A percentile compares a stretch with the other conserved stretches of the same genome.
These are phyloP conservation scores for Nothophoma quercina DNA, from an alignment of 2,329 filamentous ascomycete genomes.

Conservation along the genomic window DNA sequence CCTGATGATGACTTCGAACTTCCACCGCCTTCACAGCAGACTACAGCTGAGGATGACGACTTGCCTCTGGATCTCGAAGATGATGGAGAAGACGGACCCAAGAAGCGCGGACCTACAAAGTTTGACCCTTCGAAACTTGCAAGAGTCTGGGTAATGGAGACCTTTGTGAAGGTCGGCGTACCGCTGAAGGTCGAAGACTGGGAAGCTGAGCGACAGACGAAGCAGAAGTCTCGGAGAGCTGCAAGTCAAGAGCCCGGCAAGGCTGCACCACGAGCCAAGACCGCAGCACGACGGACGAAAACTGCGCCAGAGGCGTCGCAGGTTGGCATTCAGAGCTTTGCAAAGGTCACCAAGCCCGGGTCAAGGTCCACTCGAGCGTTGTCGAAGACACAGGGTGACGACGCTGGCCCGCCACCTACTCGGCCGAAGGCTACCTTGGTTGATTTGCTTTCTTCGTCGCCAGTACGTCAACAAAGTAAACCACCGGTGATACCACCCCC, in stretches of 20 bases:
- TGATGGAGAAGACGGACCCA: constrained; percentile 48
- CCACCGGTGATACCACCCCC: constrained; percentile 1
- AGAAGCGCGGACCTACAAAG: constrained; percentile 52
- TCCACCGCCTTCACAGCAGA: constrained; percentile 25
- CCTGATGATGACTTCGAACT: constrained; percentile 70
- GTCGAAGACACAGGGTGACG: constrained; percentile 29
- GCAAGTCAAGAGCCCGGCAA: constrained; percentile 30
- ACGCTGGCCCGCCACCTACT: neutral
- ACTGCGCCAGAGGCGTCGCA: constrained; percentile 27
- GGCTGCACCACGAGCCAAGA: constrained; percentile 29
- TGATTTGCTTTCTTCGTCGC: constrained; percentile 42
- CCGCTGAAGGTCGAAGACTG: constrained; percentile 72
- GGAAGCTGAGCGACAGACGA: constrained; percentile 54
- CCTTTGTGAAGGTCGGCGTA: constrained; percentile 68
- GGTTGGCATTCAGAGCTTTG: constrained; percentile 38
- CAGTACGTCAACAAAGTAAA: constrained; percentile 16
- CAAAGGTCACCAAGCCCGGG: constrained; percentile 48
- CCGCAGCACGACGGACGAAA: constrained; percentile 34
- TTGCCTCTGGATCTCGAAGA: constrained; percentile 39
- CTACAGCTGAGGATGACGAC: constrained; percentile 42
- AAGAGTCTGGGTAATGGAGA: constrained; percentile 73
- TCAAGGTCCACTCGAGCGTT: constrained; percentile 26
- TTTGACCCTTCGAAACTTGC: constrained; percentile 74
- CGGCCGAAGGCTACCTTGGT: constrained; percentile 21
- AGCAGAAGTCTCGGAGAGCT: constrained; percentile 32